These are phyloP conservation scores for Solanum ahanhuiri DNA, from an alignment of 257 asterid genomes.

Conservation along the genomic window DNA sequence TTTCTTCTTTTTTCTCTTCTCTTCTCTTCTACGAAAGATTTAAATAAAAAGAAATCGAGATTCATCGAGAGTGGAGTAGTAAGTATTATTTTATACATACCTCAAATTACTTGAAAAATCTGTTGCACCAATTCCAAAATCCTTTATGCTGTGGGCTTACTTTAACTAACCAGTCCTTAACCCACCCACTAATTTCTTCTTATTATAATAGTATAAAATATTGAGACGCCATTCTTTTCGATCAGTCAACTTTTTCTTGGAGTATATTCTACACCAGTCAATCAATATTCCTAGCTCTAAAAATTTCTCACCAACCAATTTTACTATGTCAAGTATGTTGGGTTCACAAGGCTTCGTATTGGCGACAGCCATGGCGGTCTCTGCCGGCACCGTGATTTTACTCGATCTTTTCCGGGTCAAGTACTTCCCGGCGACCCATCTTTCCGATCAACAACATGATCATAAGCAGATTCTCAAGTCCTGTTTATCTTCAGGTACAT, in stretches of 20 bases:
- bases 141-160: not conserved
- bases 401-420: constrained; percentile 44
- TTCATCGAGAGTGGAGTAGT: not conserved
- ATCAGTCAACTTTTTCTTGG: not conserved
- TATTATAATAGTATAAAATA: not conserved
- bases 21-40: not conserved
- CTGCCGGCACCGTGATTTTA: constrained; percentile 68
- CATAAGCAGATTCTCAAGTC: constrained; percentile 23
- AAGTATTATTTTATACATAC: not conserved
- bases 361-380: constrained; percentile 90
- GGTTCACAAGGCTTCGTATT: constrained; percentile 59
- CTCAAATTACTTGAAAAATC: not conserved
- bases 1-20: not conserved
- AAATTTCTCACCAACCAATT: not conserved
- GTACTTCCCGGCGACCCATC: constrained; percentile 7
- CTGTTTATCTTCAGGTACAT: constrained; percentile 63
- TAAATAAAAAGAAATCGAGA: not conserved
- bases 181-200: not conserved
- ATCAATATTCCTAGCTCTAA: not conserved
- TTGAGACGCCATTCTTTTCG: not conserved
- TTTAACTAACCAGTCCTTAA: not conserved
- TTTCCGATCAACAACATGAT: not conserved
- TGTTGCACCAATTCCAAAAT: not conserved
- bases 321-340: constrained; percentile 26
- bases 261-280: not conserved